phyloP scores from a whole-genome alignment of 768 basidiomycete species.

The Dendrothele bispora region DNA sequence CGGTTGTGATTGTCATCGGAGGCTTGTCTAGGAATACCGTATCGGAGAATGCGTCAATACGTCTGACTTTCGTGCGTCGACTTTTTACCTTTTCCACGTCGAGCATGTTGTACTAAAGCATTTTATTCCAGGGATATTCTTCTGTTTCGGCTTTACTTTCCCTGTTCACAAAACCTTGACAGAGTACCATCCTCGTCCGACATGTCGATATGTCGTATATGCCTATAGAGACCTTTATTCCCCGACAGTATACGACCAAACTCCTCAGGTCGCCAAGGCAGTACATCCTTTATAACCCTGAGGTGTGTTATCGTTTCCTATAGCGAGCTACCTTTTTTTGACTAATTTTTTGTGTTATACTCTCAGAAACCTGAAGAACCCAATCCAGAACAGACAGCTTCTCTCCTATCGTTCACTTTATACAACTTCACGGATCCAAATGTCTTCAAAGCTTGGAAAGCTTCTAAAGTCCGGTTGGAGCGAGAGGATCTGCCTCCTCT shows the following conservation, averaged over 20 bases:
- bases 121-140: too few relatives aligned
- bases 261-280: conserved; percentile 51
- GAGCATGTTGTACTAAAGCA: too few relatives aligned
- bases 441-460: conserved; percentile 15
- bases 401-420: conserved; percentile 29
- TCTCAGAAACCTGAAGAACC: conserved; percentile 5
- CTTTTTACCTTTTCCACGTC: too few relatives aligned
- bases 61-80: too few relatives aligned
- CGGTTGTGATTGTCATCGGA: too few relatives aligned
- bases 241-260: conserved; percentile 35
- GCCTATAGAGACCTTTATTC: conserved; percentile 37
- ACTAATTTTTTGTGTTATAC: background rate
- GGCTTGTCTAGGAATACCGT: too few relatives aligned
- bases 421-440: conserved; percentile 33
- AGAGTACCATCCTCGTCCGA: background rate
- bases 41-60: too few relatives aligned
- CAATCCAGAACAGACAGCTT: conserved; percentile 36
- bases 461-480: conserved; percentile 18
- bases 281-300: conserved; percentile 47
- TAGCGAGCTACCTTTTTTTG: background rate
- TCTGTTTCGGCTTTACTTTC: too few relatives aligned
- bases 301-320: conserved; percentile 17
- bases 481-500: conserved; percentile 31
- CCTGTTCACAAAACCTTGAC: too few relatives aligned
- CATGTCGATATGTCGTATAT: conserved; percentile 16